Evolutionary conservation across 2,329 filamentous ascomycete genomes (phyloP).

Genomic region (Aspergillus caelatus): DNA sequence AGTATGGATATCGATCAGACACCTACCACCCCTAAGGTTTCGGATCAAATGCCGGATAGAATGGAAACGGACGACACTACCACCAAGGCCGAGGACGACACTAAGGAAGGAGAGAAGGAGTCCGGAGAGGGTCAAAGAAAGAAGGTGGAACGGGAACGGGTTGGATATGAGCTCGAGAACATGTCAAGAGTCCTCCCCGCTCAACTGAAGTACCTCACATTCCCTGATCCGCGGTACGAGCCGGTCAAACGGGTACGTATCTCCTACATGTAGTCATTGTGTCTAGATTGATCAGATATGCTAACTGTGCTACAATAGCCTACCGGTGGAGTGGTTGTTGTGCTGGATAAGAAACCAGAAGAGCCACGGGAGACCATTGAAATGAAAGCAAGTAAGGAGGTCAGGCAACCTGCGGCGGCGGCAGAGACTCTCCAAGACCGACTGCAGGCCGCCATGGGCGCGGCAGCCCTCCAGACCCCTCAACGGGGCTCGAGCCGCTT

Average conservation of each 20-base stretch:
- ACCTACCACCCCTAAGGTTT: constrained; percentile 71
- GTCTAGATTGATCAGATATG: constrained; percentile 17
- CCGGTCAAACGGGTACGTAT: constrained; percentile 81
- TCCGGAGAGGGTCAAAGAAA: constrained; percentile 70
- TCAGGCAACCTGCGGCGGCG: constrained; percentile 45
- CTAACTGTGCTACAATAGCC: constrained; percentile 62
- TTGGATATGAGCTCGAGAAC: constrained; percentile 94
- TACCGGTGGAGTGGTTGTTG: constrained; percentile 89
- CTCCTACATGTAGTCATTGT: neutral
- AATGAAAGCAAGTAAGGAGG: constrained; percentile 82
- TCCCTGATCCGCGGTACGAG: constrained; percentile 86
- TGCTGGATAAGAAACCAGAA: constrained; percentile 78
- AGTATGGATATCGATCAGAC: constrained; percentile 93
- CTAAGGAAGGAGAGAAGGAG: constrained; percentile 64
- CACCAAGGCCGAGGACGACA: constrained; percentile 66
- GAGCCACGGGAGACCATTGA: constrained; percentile 82
- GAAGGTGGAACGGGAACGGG: constrained; percentile 92
- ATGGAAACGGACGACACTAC: constrained; percentile 69
- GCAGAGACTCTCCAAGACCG: constrained; percentile 47
- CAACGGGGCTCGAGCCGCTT: constrained; percentile 30
- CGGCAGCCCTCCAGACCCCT: constrained; percentile 36
- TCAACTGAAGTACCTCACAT: constrained; percentile 94
- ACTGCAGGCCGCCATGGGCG: constrained; percentile 43
- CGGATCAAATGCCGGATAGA: constrained; percentile 69
- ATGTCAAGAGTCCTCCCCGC: constrained; percentile 91